Conservation (phyloP, 129 eudicot genomes). For the Flaveria trinervia region DNA sequence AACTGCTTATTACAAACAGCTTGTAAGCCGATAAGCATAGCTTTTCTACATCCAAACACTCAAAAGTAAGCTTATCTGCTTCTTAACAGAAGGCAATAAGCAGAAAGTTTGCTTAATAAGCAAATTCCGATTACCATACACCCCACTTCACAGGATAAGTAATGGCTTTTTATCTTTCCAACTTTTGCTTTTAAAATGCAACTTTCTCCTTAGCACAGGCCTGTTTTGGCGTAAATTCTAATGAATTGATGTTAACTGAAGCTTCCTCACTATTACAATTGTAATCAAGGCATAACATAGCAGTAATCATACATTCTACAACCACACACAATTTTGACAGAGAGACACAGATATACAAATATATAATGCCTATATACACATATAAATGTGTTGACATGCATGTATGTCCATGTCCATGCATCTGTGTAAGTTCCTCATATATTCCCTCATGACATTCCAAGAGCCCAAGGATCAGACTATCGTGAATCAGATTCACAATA, state of each 20-base stretch:
- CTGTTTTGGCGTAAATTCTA: neutral
- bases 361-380: neutral
- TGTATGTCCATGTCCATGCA: neutral
- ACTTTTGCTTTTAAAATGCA: neutral
- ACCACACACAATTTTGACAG: neutral
- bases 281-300: neutral
- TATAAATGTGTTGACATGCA: neutral
- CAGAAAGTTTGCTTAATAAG: neutral
- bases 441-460: neutral
- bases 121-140: neutral
- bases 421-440: neutral
- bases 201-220: neutral
- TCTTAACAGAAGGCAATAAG: neutral
- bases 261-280: neutral
- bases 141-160: neutral
- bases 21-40: neutral
- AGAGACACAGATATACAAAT: neutral
- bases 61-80: too few relatives aligned
- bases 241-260: neutral
- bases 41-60: neutral
- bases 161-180: neutral
- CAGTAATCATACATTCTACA: constrained; percentile 3
- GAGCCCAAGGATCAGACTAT: neutral
- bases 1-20: neutral
- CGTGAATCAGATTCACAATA: neutral